Evolutionary conservation across 352 stramenopile species (phyloP).

Genomic region (Phytophthora ohioensis): DNA sequence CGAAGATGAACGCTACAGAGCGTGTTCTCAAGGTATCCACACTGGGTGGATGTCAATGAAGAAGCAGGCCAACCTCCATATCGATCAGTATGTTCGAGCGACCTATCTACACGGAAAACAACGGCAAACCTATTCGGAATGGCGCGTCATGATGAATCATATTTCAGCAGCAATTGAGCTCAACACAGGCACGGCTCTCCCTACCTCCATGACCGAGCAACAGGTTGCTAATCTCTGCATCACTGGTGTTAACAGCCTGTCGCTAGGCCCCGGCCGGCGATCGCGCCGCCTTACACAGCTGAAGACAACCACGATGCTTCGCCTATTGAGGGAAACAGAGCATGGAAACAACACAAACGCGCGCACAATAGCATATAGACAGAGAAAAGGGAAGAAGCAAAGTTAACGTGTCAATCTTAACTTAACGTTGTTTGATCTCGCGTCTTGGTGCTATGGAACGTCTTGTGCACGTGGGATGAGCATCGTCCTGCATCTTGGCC

Average conservation of each 20-base stretch:
- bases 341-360: background rate
- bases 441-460: too few relatives aligned
- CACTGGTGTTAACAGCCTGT: constrained; percentile 2
- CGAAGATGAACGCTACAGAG: too few relatives aligned
- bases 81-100: background rate
- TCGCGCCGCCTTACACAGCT: constrained; percentile 4
- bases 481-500: too few relatives aligned
- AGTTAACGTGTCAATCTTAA: too few relatives aligned
- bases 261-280: background rate
- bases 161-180: constrained; percentile 7
- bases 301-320: constrained; percentile 23
- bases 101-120: constrained; percentile 21
- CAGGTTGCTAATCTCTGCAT: constrained; percentile 9
- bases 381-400: too few relatives aligned
- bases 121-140: constrained; percentile 23
- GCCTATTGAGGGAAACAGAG: constrained; percentile 1
- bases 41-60: background rate
- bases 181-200: background rate
- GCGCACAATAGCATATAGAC: too few relatives aligned
- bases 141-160: constrained; percentile 21
- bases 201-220: constrained; percentile 17
- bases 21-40: background rate
- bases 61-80: background rate
- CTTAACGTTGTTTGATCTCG: too few relatives aligned
- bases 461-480: too few relatives aligned